phyloP scores from a whole-genome alignment of 257 asterid species.

The Nicotiana tabacum region DNA sequence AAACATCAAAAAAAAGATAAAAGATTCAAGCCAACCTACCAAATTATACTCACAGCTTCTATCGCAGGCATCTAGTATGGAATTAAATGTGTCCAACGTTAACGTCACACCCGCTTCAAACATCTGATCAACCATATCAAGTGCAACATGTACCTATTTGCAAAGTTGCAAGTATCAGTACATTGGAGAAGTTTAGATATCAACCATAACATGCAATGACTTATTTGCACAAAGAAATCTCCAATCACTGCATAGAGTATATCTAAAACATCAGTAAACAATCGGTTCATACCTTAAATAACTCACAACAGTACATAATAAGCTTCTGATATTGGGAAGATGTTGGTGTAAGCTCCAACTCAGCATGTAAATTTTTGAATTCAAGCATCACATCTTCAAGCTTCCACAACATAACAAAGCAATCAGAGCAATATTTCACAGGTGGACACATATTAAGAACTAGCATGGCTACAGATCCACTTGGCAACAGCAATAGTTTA shows the following conservation, averaged over 20 bases:
- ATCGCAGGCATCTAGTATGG: constrained; percentile 58
- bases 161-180: neutral
- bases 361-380: constrained; percentile 47
- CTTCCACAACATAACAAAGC: constrained; percentile 33
- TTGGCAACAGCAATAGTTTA: neutral
- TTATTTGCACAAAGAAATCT: neutral
- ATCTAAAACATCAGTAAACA: neutral
- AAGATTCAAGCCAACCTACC: constrained; percentile 41
- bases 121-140: constrained; percentile 53
- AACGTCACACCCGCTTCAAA: constrained; percentile 42
- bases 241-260: neutral
- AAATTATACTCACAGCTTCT: constrained; percentile 68
- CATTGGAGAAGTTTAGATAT: neutral
- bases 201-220: neutral
- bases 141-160: constrained; percentile 73
- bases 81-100: constrained; percentile 49
- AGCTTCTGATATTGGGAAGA: constrained; percentile 58
- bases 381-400: constrained; percentile 57
- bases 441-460: neutral
- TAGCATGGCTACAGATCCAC: neutral
- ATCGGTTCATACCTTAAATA: constrained; percentile 52
- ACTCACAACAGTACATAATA: constrained; percentile 45
- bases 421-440: constrained; percentile 8
- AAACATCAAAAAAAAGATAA: constrained; percentile 11
- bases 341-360: constrained; percentile 53